These are phyloP conservation scores for Rhipidocladum racemiflorum DNA, from an alignment of 176 grass and related monocot genomes.

Conservation along the genomic window DNA sequence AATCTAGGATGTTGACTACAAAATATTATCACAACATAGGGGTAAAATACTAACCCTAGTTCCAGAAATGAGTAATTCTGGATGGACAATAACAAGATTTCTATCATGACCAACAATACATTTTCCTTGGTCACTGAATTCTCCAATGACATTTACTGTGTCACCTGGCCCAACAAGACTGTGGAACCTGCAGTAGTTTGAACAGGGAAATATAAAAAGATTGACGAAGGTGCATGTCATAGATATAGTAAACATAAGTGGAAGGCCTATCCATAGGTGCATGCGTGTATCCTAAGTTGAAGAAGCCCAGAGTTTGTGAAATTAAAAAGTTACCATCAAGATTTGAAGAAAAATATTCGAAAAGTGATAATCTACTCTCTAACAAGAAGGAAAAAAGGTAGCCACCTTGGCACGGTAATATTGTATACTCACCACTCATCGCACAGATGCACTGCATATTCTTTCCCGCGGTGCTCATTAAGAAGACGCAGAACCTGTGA, in stretches of 20 bases:
- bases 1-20: conserved; percentile 1
- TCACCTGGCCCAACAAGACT: conserved; percentile 72
- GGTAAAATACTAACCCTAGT: conserved; percentile 70
- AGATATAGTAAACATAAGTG: conserved; percentile 22
- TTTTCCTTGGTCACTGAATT: conserved; percentile 69
- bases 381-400: not conserved
- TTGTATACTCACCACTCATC: conserved; percentile 82
- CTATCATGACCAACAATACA: conserved; percentile 60
- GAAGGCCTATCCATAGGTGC: not conserved
- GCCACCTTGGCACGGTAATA: not conserved
- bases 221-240: not conserved
- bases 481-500: conserved; percentile 73
- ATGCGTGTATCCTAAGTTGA: conserved; percentile 15
- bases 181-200: conserved; percentile 62
- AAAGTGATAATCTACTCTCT: not conserved
- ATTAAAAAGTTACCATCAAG: conserved; percentile 1
- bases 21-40: conserved; percentile 19
- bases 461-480: conserved; percentile 73
- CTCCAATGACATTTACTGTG: conserved; percentile 81
- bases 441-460: conserved; percentile 57
- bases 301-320: not conserved
- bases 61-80: conserved; percentile 84
- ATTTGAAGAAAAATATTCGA: not conserved
- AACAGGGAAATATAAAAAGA: not conserved
- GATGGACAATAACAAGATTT: conserved; percentile 84